Conservation (phyloP, 1,139 yeast genomes). For the Kodamaea alishanica region DNA sequence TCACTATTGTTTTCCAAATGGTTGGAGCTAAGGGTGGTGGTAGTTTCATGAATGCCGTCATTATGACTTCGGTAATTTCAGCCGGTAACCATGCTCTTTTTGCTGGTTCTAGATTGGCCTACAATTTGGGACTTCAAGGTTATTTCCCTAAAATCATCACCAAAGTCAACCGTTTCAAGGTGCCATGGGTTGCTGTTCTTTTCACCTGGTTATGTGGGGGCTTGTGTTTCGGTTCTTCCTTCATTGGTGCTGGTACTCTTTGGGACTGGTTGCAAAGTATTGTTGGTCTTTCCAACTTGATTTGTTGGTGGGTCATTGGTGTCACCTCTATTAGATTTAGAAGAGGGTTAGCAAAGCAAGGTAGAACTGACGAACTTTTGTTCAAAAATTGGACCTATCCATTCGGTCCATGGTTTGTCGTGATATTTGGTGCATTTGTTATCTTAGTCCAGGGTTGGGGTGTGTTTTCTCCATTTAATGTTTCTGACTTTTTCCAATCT, state of each 20-base stretch:
- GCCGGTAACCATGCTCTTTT: slow-evolving; percentile 46
- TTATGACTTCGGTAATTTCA: slow-evolving; percentile 42
- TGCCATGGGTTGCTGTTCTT: slow-evolving; percentile 40
- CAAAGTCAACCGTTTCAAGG: slow-evolving; percentile 30
- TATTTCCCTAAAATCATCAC: slow-evolving; percentile 38
- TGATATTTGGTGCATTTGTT: slow-evolving; percentile 33
- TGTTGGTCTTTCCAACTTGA: slow-evolving; percentile 43
- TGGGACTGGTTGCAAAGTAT: slow-evolving; percentile 46
- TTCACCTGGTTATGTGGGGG: slow-evolving; percentile 43
- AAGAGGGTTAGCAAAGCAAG: slow-evolving; percentile 35
- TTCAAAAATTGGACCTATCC: slow-evolving; percentile 44
- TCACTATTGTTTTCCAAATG: slow-evolving; percentile 59
- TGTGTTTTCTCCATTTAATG: slow-evolving; percentile 49
- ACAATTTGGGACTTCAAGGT: slow-evolving; percentile 39
- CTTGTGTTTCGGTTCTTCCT: slow-evolving; percentile 42
- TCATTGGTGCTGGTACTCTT: slow-evolving; percentile 41
- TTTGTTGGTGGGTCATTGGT: slow-evolving; percentile 43
- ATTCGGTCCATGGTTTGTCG: slow-evolving; percentile 39
- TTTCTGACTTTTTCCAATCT: slow-evolving; percentile 31
- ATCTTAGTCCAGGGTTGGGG: slow-evolving; percentile 48
- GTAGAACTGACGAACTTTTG: slow-evolving; percentile 32
- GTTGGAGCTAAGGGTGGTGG: slow-evolving; percentile 45
- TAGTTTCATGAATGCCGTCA: slow-evolving; percentile 44
- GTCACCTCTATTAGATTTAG: slow-evolving; percentile 39
- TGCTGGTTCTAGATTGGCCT: slow-evolving; percentile 44